A percentile compares a stretch with the other conserved stretches of the same genome.
Conservation (phyloP, 768 basidiomycete species). For the Lactifluus piperatus region DNA sequence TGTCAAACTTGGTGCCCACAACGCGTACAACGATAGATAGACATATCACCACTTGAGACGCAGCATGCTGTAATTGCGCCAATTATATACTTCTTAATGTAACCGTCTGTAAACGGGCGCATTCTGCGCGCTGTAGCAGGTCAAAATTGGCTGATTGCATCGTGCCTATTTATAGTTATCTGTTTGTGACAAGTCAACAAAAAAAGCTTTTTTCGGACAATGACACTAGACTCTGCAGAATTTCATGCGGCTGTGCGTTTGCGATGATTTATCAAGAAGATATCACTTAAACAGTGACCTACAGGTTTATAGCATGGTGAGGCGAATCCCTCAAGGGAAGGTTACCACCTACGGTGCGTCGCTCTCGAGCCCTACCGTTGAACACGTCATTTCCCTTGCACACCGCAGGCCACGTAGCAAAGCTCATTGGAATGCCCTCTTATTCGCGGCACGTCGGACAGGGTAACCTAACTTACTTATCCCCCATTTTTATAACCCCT, state of each 20-base stretch:
- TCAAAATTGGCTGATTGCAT: too few relatives aligned
- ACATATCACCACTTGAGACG: too few relatives aligned
- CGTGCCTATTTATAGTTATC: too few relatives aligned
- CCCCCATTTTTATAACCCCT: not conserved
- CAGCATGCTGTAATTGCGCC: too few relatives aligned
- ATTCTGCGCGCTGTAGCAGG: not conserved
- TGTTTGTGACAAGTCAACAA: too few relatives aligned
- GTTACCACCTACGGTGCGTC: slow-evolving; percentile 70
- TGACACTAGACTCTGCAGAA: slow-evolving; percentile 44
- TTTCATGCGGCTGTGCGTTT: slow-evolving; percentile 49
- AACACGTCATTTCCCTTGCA: not conserved
- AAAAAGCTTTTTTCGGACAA: too few relatives aligned
- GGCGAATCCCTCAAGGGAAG: slow-evolving; percentile 54
- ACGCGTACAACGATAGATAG: not conserved
- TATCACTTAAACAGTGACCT: not conserved
- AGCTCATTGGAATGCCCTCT: slow-evolving; percentile 68
- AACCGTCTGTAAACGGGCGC: not conserved
- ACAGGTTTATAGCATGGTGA: slow-evolving; percentile 67
- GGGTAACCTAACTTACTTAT: slow-evolving; percentile 34
- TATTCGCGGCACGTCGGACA: slow-evolving; percentile 79
- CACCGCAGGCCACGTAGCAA: slow-evolving; percentile 63
- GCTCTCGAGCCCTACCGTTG: not conserved
- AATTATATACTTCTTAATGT: not conserved
- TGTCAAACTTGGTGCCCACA: not conserved
- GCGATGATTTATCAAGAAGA: not conserved